Evolutionary conservation across 2,329 filamentous ascomycete species (phyloP), one percentile per base, ranked within the genome.

Genomic region (Hymenoscyphus salicellus): DNA sequence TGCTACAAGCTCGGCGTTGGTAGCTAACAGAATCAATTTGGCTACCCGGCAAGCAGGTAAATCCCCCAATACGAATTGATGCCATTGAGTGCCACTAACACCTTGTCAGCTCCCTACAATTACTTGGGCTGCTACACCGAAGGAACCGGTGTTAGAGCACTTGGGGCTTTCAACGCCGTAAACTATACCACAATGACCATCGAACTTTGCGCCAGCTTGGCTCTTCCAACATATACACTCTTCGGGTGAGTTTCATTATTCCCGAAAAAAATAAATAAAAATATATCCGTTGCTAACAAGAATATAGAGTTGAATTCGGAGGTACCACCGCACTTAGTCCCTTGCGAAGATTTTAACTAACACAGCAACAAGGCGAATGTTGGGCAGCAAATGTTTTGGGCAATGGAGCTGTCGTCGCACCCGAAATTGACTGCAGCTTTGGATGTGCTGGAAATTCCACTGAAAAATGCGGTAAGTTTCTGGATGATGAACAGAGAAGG

Each of bases 381-480:
- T 73, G 67, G 52, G 73, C 71, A 58, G 72, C 64, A 3, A 67
- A 72, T 41, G 59, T 58, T 1, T 56, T 77, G 57, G 66, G 63
- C 6, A 43, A 69, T 8, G 67, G 61, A 4, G 68, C 70, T 10
- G 64, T 65, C 7, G 11, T 20, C 6, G 57, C 65, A 43, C 61
- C 63, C 17, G 60, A 49, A 3, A 43, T 43, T 6, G 66, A 67
- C 17, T 75, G 72, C 61, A 68, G 62, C 28, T 64, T 70, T 59
- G 30, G 60, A 14, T 70, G 68, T 30, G 38, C 56, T 23, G 74
- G 73, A n/a, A 70, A 75, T 65, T 57, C 65, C 20, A 64, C 66
- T 3, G 70, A 76, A 63, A 67, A 66, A 32, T 77, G 75, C 60
- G 75, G 76, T 62, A 38, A 41, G 60, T 28, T 36, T 16, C 4